Percentiles rank a stretch among this genome's conserved stretches.
Conservation (phyloP, 2,329 filamentous ascomycete genomes). For the Elsinoe ampelina region DNA sequence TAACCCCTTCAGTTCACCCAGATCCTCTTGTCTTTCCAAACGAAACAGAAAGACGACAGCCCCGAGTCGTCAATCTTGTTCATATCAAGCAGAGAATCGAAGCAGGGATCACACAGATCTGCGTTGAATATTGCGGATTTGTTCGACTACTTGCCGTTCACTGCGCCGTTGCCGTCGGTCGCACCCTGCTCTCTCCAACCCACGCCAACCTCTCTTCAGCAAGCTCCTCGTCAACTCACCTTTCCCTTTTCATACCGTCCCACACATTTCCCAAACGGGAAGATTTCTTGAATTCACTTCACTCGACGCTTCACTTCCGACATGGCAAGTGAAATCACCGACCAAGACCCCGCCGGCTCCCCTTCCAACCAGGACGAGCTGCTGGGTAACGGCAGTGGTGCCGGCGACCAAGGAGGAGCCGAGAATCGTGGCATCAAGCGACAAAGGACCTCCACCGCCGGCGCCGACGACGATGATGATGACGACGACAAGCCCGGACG, state of each 20-base stretch:
- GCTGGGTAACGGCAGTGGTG: constrained; percentile 58
- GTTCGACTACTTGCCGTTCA: constrained; percentile 2
- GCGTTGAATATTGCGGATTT: constrained; percentile 5
- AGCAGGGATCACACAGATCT: neutral
- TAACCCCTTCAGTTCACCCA: neutral
- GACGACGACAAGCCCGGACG: constrained; percentile 96
- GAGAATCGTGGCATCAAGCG: constrained; percentile 80
- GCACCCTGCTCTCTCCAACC: constrained; percentile 5
- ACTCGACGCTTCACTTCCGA: constrained; percentile 8
- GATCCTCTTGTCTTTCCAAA: constrained; percentile 3
- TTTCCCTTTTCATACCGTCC: constrained; percentile 6
- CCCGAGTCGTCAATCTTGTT: constrained; percentile 1
- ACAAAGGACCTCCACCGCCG: constrained; percentile 57
- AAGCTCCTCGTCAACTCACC: neutral
- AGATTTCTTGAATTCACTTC: constrained; percentile 10
- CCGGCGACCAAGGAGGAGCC: constrained; percentile 31
- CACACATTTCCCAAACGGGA: constrained; percentile 13
- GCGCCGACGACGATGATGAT: constrained; percentile 79
- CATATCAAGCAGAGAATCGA: neutral
- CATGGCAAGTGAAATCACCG: constrained; percentile 40
- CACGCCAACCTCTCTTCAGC: constrained; percentile 1
- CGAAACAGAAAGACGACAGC: neutral
- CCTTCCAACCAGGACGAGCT: constrained; percentile 43
- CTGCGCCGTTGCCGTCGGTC: constrained; percentile 5
- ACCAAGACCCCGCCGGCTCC: constrained; percentile 43